phyloP scores from a whole-genome alignment of 169 alveolate genomes.

The Plasmodium fragile region DNA sequence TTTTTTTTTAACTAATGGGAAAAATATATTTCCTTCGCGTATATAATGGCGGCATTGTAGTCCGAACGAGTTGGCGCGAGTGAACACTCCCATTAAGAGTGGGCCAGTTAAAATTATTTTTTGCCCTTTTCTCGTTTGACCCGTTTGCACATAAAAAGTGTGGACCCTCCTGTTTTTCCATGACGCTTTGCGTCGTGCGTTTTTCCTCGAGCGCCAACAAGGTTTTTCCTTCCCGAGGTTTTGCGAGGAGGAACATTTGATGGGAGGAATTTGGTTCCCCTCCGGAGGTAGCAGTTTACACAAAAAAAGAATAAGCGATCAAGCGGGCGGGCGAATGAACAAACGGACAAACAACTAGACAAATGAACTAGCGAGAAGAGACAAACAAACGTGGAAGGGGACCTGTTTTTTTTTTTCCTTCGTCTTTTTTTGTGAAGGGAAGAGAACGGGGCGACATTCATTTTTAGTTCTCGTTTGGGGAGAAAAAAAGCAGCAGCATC shows the following conservation, averaged over 20 bases:
- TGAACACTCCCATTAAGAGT: not conserved
- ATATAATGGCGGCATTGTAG: not conserved
- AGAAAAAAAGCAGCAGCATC: not conserved
- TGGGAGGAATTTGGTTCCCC: not conserved
- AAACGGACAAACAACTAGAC: not conserved
- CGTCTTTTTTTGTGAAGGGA: not conserved
- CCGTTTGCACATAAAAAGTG: not conserved
- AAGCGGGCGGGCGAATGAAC: not conserved
- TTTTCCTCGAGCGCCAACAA: not conserved
- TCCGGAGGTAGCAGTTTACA: not conserved
- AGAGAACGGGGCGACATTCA: not conserved
- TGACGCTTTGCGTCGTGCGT: not conserved
- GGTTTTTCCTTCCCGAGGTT: not conserved
- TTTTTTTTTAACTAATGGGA: not conserved
- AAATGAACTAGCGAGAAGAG: not conserved
- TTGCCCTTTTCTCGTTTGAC: not conserved
- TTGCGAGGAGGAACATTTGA: not conserved
- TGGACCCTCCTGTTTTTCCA: not conserved
- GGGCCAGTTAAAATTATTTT: not conserved
- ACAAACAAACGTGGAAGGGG: not conserved
- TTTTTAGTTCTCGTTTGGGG: not conserved
- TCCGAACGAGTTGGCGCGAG: not conserved
- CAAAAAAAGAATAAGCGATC: too few relatives aligned
- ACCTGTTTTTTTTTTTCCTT: not conserved
- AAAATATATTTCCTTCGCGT: not conserved